Evolutionary conservation across 1,139 yeast genomes (phyloP).

Genomic region (Keqinozyma sinolaborantium): DNA sequence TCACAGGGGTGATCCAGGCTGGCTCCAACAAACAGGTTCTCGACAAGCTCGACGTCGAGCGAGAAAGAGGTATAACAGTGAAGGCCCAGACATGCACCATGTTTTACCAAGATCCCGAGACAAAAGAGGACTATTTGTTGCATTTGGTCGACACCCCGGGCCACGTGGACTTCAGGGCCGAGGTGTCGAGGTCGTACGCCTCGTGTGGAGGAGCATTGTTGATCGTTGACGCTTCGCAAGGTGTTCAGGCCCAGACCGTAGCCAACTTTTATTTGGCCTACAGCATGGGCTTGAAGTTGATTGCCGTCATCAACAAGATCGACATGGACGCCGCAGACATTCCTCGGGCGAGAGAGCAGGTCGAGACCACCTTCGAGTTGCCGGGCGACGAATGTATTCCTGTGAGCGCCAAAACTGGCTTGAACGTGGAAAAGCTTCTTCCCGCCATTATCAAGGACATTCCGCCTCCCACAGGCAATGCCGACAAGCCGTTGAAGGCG

Average conservation of each 20-base stretch:
- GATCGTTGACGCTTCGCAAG: slow-evolving; percentile 92
- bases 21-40: slow-evolving; percentile 81
- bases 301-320: slow-evolving; percentile 90
- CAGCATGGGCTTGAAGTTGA: slow-evolving; percentile 73
- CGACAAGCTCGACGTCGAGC: slow-evolving; percentile 88
- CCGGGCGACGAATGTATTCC: slow-evolving; percentile 72
- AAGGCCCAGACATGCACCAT: slow-evolving; percentile 96
- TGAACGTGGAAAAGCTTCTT: slow-evolving; percentile 68
- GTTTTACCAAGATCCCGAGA: slow-evolving; percentile 69
- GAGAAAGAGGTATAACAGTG: slow-evolving; percentile 94
- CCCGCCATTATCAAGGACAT: slow-evolving; percentile 79
- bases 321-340: slow-evolving; percentile 90
- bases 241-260: slow-evolving; percentile 96
- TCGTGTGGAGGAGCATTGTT: slow-evolving; percentile 94
- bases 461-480: slow-evolving; percentile 64
- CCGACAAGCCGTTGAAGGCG: slow-evolving; percentile 60
- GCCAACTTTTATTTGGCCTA: slow-evolving; percentile 92
- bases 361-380: slow-evolving; percentile 78
- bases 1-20: slow-evolving; percentile 83
- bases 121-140: slow-evolving; percentile 63
- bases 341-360: slow-evolving; percentile 75
- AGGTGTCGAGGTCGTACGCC: slow-evolving; percentile 90
- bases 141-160: slow-evolving; percentile 98
- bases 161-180: slow-evolving; percentile 93
- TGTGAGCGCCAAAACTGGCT: slow-evolving; percentile 91